Base-by-base conservation (phyloP, 225 moss, liverwort and hornwort species). In the Pseudoscleropodium purum region DNA sequence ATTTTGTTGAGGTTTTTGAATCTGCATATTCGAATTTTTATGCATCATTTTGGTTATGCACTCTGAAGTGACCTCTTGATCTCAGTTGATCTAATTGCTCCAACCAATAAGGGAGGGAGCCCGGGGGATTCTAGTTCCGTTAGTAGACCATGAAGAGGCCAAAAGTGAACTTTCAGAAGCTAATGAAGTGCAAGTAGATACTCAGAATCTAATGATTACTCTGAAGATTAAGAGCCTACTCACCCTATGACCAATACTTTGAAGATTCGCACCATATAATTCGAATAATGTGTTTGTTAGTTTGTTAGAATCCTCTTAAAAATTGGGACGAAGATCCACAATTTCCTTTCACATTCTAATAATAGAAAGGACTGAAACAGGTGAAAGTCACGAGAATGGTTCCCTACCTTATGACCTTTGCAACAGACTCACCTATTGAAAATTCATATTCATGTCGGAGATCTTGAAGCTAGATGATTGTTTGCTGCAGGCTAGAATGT, bases 401-500 rank as follows among this genome's bases (percentile, higher is more conserved):
- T 85, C 70, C 59, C 72, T 70, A 31, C 57, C 57, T 73, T 59
- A 31, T 66, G 76, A 84, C 45, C 43, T 65, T 76, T 82, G 62
- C 47, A 72, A 81, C 81, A n/a, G 30, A 72, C 83, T 43, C 30
- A 85, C 59, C 26, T 45, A 34, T 84, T 83, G 84, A 12, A 37
- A 75, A 23, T 65, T 64, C 20, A 25, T 39, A 7, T 57, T 81
- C 65, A 57, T 83, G 61, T 63, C 56, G 81, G 52, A 86, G 59
- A 79, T 88, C 43, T 76, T 91, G 60, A 89, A 87, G 29, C 33
- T 63, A 69, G 66, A 61, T 57, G 21, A 79, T 69, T 79, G 36
- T 51, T 89, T 85, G 75, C 68, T 95, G 91, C 96, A 98, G 97
- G 95, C 92, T 80, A 94, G 91, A 90, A 57, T 92, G 14, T 95